Evolutionary conservation across 108 stramenopile species (phyloP), one percentile per base, ranked within the genome.

Genomic region (Discostella pseudostelligera): DNA sequence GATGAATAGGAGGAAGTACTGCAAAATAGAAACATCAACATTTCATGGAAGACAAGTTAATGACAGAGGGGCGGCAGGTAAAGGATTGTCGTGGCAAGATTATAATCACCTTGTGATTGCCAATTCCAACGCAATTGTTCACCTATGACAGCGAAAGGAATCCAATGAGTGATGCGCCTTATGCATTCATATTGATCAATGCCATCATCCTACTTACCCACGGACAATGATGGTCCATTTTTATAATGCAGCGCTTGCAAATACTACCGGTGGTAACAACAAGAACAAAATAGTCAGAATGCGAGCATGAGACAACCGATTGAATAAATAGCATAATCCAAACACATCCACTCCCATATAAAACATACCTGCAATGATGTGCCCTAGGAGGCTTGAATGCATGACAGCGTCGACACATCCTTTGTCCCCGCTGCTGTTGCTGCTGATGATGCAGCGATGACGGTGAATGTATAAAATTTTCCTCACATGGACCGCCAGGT

Each of bases 61-160:
- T 8, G 53, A 20, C 47, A 19, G 13, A 59, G 22, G 45, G 20
- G 20, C 26, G 5, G 16, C 4, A 20, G 46, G 21, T 46, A 44
- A 44, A 44, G 16, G 7, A 16, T 17, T 14, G 14, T 7, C 7
- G 44, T 44, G 44, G 44, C n/a, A 44, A 44, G 44, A 44, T 16
- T 16, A 44, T 44, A 3, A 17, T 19, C 65, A 72, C 73, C 59
- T 99, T 99, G 90, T 99, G 97, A 76, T 99, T 99, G 39, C 94
- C 90, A 57, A 97, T 89, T 44, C 97, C 99, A 16, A 99, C 95
- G 81, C 97, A 97, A 81, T 99, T 99, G 84, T 98, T 99, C 39
- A 32, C 32, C 32, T 5, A 32, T n/a, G n/a, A n/a, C n/a, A n/a
- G n/a, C n/a, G 32, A 32, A 32, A 32, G 5, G 5, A 32, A 32